A percentile compares a stretch with the other conserved stretches of the same genome.
Evolutionary conservation across 208 protist species (phyloP).

Genomic region (Leishmania turanica): DNA sequence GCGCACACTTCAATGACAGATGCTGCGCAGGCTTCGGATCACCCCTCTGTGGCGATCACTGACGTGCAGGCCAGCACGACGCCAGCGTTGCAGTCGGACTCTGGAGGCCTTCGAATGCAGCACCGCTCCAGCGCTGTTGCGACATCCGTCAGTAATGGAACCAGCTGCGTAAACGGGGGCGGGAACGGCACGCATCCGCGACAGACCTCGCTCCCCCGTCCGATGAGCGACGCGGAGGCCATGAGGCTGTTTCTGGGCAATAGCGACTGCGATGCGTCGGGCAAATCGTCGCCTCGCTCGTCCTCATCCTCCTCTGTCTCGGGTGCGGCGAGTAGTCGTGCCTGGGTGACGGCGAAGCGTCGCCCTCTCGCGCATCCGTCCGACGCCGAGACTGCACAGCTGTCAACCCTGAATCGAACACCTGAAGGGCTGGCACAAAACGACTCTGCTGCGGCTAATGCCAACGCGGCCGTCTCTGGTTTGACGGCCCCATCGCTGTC

Average conservation of each 20-base stretch:
- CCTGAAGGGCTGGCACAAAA: neutral
- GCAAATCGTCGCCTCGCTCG: constrained; percentile 7
- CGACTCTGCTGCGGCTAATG: neutral
- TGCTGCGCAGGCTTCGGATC: neutral
- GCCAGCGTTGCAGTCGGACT: neutral
- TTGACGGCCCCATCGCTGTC: neutral
- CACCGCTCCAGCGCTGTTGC: constrained; percentile 5
- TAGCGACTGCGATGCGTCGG: constrained; percentile 6
- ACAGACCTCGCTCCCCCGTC: neutral
- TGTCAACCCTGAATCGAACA: neutral
- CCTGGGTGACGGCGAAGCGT: neutral
- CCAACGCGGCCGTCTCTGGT: neutral
- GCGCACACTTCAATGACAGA: neutral
- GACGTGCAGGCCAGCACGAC: neutral
- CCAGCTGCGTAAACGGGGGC: neutral
- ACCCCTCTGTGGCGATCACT: neutral
- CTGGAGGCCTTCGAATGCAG: constrained; percentile 20
- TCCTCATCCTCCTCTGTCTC: constrained; percentile 9
- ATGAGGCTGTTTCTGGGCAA: constrained; percentile 29
- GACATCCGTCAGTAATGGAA: neutral
- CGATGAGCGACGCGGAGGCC: constrained; percentile 22
- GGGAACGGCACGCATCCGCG: neutral
- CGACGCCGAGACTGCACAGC: neutral
- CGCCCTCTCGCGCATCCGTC: neutral
- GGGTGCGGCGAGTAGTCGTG: neutral